Evolutionary conservation across 441 rosid species (phyloP).

Genomic region (Mallotus repandus): DNA sequence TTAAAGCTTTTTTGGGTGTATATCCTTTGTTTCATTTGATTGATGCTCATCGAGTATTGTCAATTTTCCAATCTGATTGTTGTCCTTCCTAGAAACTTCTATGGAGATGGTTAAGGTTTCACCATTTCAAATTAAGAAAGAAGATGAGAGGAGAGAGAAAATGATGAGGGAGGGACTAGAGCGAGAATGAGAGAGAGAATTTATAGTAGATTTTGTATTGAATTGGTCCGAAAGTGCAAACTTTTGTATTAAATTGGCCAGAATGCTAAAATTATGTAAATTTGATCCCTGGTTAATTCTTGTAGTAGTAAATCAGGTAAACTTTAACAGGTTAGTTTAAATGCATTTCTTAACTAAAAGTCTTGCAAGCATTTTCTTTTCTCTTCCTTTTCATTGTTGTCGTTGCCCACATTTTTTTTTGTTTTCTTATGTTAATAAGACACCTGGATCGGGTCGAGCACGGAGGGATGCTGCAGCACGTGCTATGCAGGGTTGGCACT

Average conservation of each 20-base stretch:
- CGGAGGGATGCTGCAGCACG: constrained; percentile 78
- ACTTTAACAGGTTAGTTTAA: neutral
- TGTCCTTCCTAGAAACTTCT: constrained; percentile 2
- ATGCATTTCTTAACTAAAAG: neutral
- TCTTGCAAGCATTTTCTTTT: neutral
- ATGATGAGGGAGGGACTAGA: no score
- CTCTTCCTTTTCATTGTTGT: neutral
- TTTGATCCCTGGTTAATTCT: no score
- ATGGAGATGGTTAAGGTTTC: neutral
- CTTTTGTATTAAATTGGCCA: no score
- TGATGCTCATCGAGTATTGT: neutral
- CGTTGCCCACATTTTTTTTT: constrained; percentile 15
- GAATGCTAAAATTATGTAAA: no score
- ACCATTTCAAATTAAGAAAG: no score
- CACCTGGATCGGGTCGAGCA: constrained; percentile 62
- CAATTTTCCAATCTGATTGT: neutral
- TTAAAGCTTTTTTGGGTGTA: neutral
- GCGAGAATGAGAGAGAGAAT: no score
- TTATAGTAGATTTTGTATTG: no score
- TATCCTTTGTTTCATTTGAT: neutral
- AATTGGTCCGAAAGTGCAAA: no score
- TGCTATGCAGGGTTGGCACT: constrained; percentile 90
- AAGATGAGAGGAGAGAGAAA: no score
- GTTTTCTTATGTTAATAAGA: constrained; percentile 37
- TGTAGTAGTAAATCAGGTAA: no score